Base-by-base conservation (phyloP, 1,139 yeast species). In the Kurtzmaniella natalensis region DNA sequence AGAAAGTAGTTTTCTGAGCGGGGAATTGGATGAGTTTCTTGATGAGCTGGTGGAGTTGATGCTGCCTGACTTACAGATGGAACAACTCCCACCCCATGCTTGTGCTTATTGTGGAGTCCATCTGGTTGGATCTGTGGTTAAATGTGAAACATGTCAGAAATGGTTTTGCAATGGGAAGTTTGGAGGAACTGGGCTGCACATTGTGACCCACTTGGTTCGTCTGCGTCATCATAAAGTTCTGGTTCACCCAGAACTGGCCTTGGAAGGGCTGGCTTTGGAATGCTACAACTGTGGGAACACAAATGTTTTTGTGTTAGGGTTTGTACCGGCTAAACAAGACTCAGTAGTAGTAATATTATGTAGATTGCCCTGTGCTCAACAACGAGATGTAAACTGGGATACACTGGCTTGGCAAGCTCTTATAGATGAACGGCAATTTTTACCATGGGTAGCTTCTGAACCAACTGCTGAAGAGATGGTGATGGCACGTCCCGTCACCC, bases 131-230 rank as follows among this genome's bases (percentile, higher is more conserved):
- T 70, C 82, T 32, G 83, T 88, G 15, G 83, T 84, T 28, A 78
- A 81, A 47, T 89, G 97, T 61, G 75, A 76, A 38, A 68, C 74
- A 4, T 88, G 96, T 58, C 60, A 76, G 49, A 81, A 79, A 53
- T 89, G 96, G 96, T 89, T 89, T 55, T 89, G 97, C 61, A 89
- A 89, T 53, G 73, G 85, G n/a, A 76, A 78, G 38, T 25, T 11
- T 16, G 30, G 30, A 7, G 18, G 20, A 9, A 69, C 76, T 19
- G 78, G 89, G 14, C 83, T 95, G 2, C 97, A 89, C 55, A 85
- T 89, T 21, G 79, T 89, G 11, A 84, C 87, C 13, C 97, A 89
- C 57, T 62, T 88, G 53, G 94, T 87, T 23, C 62, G 85, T 48
- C 75, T 96, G 2, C 78, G 83, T 40, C 96, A 89, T 55, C 79